These are phyloP conservation scores for Ganoderma leucocontextum DNA, from an alignment of 1,284 basidiomycete species.

Conservation along the genomic window DNA sequence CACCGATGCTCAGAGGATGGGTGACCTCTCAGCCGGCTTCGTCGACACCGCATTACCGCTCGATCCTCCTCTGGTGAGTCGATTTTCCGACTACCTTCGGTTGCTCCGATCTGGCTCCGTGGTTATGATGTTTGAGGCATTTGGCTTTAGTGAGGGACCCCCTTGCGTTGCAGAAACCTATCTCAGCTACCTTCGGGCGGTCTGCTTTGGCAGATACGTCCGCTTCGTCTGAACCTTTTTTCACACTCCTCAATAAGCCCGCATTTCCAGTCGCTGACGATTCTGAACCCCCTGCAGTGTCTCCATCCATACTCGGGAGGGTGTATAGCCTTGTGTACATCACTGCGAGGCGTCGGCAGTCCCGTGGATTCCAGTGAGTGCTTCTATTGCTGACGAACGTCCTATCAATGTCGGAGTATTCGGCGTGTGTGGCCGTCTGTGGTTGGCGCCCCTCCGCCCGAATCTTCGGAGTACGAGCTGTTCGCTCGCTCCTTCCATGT, in stretches of 20 bases:
- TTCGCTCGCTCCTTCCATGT: not conserved
- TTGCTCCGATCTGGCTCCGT: not conserved
- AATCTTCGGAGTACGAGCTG: not conserved
- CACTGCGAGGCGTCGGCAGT: not conserved
- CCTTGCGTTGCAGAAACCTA: slow-evolving; percentile 65
- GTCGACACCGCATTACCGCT: not conserved
- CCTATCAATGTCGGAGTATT: not conserved
- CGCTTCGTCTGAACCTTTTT: slow-evolving; percentile 45
- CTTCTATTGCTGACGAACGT: slow-evolving; percentile 1
- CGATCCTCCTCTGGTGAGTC: slow-evolving; percentile 17
- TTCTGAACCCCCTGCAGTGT: not conserved
- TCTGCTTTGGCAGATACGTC: slow-evolving; percentile 51
- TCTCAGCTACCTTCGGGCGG: slow-evolving; percentile 70
- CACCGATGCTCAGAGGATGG: slow-evolving; percentile 16
- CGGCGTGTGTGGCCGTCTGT: not conserved
- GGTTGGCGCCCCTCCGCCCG: not conserved
- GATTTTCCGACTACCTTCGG: not conserved
- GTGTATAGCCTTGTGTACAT: not conserved
- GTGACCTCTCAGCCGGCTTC: not conserved
- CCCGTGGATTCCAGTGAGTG: not conserved
- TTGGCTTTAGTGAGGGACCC: slow-evolving; percentile 82
- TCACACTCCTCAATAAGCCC: not conserved
- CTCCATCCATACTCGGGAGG: not conserved
- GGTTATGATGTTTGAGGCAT: slow-evolving; percentile 89
- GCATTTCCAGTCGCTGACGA: not conserved